Base-by-base conservation (phyloP, 2,329 filamentous ascomycete genomes). In the Aspergillus carbonarius region DNA sequence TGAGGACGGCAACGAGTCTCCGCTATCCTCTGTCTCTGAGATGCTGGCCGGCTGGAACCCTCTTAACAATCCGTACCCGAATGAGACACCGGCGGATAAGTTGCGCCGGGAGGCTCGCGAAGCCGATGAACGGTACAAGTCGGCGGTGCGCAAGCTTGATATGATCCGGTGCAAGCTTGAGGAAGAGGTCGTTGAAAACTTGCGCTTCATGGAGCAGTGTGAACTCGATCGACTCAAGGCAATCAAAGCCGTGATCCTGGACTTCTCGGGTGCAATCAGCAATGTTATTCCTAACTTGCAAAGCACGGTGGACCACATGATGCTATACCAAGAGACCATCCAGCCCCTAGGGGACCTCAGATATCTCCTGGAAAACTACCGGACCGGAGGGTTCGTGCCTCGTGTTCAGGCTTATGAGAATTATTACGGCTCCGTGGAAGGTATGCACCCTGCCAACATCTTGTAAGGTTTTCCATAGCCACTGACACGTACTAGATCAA, bases 301-400 rank as follows among this genome's bases (percentile, higher is more conserved):
- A 77, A 93, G 93, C 59, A 92, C 93, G 0, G 92, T 99, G 23
- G 95, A 99, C 79, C 92, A 96, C 73, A 97, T 99, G 93, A 92
- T 99, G 88, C 83, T 99, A 48, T 99, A 96, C 79, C 95, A 99
- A 75, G 95, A 99, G 81, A 98, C 95, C 0, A 91, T 99, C n/a
- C 95, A 98, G 75, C 95, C 95, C 5, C 74, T 88, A 49, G 90
- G 91, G 39, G 95, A 99, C 75, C 80, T 99, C 66, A 86, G 95
- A 63, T 99, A 98, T 74, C 84, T 99, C 60, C 83, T 99, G 47
- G 95, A 99, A 79, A 99, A 93, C 73, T 99, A 99, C 78, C 89
- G 93, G 63, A 99, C 95, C 6, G 95, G 95, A 63, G 91, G 88
- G 65, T 99, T 96, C 73, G 86, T 92, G 53, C 95, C 95, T 8